Evolutionary conservation across 2,329 filamentous ascomycete genomes (phyloP).

Genomic region (Fusarium sp.): DNA sequence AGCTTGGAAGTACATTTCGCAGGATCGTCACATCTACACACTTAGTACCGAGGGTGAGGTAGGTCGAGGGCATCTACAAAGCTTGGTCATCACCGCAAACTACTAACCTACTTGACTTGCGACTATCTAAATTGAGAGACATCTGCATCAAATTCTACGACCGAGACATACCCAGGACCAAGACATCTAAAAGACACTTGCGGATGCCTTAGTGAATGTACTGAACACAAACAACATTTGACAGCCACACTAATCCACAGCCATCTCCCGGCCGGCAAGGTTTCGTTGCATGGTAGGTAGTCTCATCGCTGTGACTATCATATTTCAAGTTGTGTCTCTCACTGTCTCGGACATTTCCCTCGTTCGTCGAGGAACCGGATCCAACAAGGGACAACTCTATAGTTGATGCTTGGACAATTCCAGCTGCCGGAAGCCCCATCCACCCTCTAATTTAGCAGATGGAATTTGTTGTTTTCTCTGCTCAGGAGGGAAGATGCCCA

Average conservation of each 20-base stretch:
- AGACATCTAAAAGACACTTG: conserved; percentile 11
- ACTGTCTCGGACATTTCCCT: conserved; percentile 23
- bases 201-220: not conserved
- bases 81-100: not conserved
- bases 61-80: not conserved
- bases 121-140: not conserved
- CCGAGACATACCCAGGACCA: conserved; percentile 5
- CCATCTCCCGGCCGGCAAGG: not conserved
- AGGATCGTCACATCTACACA: not conserved
- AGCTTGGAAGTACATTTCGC: not conserved
- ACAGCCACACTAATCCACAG: not conserved
- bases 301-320: not conserved
- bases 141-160: conserved; percentile 9
- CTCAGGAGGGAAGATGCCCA: not conserved
- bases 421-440: not conserved
- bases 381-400: conserved; percentile 5
- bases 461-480: not conserved
- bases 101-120: not conserved
- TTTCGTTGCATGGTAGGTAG: not conserved
- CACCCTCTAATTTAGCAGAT: not conserved
- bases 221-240: not conserved
- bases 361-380: conserved; percentile 10
- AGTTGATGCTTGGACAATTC: conserved; percentile 20
- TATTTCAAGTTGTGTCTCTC: not conserved
- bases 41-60: not conserved